Evolutionary conservation across 345 rosid species (phyloP).

Genomic region (Sonneratia alba): DNA sequence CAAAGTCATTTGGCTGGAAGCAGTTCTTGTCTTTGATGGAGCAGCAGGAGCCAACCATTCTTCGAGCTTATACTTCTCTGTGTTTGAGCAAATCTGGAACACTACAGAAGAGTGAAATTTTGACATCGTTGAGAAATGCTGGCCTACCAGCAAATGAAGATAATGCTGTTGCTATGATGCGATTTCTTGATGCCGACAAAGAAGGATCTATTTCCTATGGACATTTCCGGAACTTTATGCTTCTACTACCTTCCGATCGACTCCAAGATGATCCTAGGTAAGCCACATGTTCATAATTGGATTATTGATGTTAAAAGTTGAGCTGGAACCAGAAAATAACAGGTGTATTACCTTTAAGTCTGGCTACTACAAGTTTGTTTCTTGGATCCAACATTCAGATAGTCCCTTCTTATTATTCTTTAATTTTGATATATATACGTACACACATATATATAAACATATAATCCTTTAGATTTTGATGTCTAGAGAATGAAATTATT

Average conservation of each 20-base stretch:
- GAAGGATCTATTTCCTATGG: slow-evolving; percentile 96
- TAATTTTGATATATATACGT: background rate
- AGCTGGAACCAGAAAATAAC: background rate
- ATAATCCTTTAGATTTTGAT: background rate
- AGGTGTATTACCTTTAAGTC: background rate
- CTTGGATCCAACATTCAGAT: background rate
- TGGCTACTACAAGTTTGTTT: background rate
- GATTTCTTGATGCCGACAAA: slow-evolving; percentile 73
- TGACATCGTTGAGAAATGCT: slow-evolving; percentile 77
- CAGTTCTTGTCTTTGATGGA: slow-evolving; percentile 97
- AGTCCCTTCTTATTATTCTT: background rate
- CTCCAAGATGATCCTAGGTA: slow-evolving; percentile 96
- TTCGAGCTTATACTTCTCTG: slow-evolving; percentile 92
- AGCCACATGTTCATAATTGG: slow-evolving; percentile 7
- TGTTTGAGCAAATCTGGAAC: slow-evolving; percentile 94
- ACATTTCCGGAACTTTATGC: slow-evolving; percentile 93
- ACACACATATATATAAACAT: background rate
- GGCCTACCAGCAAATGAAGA: slow-evolving; percentile 97
- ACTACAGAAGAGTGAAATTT: slow-evolving; percentile 86
- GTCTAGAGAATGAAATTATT: slow-evolving; percentile 3
- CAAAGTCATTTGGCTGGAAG: slow-evolving; percentile 96
- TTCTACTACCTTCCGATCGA: slow-evolving; percentile 82
- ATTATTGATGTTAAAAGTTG: background rate
- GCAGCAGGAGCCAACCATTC: slow-evolving; percentile 93
- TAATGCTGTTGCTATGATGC: slow-evolving; percentile 96